A percentile compares a stretch with the other conserved stretches of the same genome.
Conservation (phyloP, 148 eudicot genomes). For the Salicornia ramosissima region DNA sequence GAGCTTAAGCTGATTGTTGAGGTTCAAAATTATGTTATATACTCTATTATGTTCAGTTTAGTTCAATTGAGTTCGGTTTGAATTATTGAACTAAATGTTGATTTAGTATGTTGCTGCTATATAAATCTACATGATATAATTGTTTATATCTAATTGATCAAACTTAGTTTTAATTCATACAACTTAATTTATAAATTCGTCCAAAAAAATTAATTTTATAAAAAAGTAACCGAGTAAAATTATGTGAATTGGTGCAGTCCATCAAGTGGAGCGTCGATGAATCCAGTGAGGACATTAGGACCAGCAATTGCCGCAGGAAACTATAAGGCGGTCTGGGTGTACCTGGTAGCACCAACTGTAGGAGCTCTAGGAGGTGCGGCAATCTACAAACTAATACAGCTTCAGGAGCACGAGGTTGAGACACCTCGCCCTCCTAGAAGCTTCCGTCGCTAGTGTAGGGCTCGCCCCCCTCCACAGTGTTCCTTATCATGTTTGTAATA, state of each 20-base stretch:
- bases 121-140: neutral
- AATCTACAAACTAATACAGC: constrained; percentile 73
- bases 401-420: constrained; percentile 59
- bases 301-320: constrained; percentile 97
- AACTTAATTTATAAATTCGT: too few species aligned
- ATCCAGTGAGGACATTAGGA: constrained; percentile 88
- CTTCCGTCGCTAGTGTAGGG: constrained; percentile 59
- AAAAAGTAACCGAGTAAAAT: neutral
- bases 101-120: neutral
- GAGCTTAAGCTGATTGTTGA: too few species aligned
- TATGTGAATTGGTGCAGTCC: constrained; percentile 38
- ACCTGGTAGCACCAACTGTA: constrained; percentile 78
- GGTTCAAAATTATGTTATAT: too few species aligned
- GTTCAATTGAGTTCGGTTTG: neutral
- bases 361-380: constrained; percentile 85
- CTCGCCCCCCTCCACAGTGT: neutral
- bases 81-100: neutral
- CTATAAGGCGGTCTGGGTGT: constrained; percentile 72
- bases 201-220: too few species aligned
- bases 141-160: too few species aligned
- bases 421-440: constrained; percentile 65
- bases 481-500: constrained; percentile 3
- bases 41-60: neutral
- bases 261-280: constrained; percentile 91
- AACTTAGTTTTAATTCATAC: too few species aligned